These are phyloP conservation scores for Naematelia aurantialba DNA, from an alignment of 768 basidiomycete genomes.

Conservation along the genomic window DNA sequence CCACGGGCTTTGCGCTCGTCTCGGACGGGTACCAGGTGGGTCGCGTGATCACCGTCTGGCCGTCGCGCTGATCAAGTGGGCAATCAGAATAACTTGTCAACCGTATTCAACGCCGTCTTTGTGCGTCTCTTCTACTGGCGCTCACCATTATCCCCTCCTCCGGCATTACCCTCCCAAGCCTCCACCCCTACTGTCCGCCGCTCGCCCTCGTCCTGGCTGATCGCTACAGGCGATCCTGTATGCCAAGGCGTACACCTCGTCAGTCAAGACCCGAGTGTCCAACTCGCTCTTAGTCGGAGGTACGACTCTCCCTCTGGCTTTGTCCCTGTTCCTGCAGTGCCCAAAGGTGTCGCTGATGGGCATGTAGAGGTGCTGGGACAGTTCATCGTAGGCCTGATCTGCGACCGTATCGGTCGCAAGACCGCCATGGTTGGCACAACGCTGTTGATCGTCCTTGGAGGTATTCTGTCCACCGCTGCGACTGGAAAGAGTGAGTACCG, in stretches of 20 bases:
- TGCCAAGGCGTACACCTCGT: slow-evolving; percentile 60
- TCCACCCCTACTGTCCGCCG: too few relatives aligned
- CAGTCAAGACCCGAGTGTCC: slow-evolving; percentile 65
- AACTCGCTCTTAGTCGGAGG: slow-evolving; percentile 68
- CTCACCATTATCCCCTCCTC: too few relatives aligned
- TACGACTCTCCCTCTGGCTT: too few relatives aligned
- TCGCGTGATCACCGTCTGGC: background rate
- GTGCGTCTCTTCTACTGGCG: slow-evolving; percentile 13
- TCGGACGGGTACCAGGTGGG: slow-evolving; percentile 35
- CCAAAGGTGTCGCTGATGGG: background rate
- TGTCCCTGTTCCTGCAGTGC: slow-evolving; percentile 34
- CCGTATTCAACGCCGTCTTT: slow-evolving; percentile 33
- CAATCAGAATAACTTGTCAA: slow-evolving; percentile 28
- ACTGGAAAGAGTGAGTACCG: slow-evolving; percentile 58
- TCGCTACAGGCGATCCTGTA: slow-evolving; percentile 65
- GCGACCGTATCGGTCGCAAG: slow-evolving; percentile 70
- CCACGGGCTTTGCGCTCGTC: slow-evolving; percentile 33
- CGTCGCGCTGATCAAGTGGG: background rate
- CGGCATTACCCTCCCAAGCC: too few relatives aligned
- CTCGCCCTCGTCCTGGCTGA: too few relatives aligned
- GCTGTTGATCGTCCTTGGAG: slow-evolving; percentile 65
- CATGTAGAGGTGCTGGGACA: slow-evolving; percentile 33
- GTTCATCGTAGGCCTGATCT: slow-evolving; percentile 61
- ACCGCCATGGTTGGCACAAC: slow-evolving; percentile 70
- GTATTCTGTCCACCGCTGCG: slow-evolving; percentile 65